These are phyloP conservation scores for Clohesyomyces aquaticus DNA, from an alignment of 495 filamentous ascomycete genomes.

Conservation along the genomic window DNA sequence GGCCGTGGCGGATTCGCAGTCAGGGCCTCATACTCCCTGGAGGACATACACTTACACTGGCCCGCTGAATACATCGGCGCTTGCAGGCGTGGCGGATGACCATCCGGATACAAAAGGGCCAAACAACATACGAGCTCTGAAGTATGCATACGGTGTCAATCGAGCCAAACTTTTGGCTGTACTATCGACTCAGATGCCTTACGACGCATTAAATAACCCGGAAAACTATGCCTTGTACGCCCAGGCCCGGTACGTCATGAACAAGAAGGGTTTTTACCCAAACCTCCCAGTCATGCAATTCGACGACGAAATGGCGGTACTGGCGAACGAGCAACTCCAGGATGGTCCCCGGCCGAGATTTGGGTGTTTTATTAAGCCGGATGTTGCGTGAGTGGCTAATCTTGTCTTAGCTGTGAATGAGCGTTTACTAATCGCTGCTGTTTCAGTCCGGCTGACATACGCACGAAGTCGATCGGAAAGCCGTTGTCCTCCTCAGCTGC, in stretches of 20 bases:
- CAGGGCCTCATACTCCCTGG: conserved; percentile 1
- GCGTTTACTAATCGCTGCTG: neutral
- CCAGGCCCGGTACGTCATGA: conserved; percentile 30
- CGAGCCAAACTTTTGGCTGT: conserved; percentile 26
- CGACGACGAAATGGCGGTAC: conserved; percentile 15
- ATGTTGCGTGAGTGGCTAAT: conserved; percentile 28
- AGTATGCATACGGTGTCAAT: conserved; percentile 29
- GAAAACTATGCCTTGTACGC: conserved; percentile 34
- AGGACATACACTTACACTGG: neutral
- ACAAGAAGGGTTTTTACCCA: conserved; percentile 20
- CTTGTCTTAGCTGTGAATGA: neutral
- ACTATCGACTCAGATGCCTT: conserved; percentile 23
- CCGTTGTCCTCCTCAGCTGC: conserved; percentile 3
- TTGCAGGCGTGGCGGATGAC: conserved; percentile 22
- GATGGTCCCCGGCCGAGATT: conserved; percentile 12
- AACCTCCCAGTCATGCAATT: conserved; percentile 21
- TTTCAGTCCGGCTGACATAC: neutral
- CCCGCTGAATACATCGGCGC: conserved; percentile 29
- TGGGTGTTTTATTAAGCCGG: conserved; percentile 18
- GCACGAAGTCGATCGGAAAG: neutral
- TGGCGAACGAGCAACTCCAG: conserved; percentile 18
- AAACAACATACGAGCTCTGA: conserved; percentile 23
- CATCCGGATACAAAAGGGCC: conserved; percentile 23
- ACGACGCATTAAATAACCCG: conserved; percentile 28
- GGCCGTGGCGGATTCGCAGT: neutral